These are phyloP conservation scores for Suillus discolor DNA, from an alignment of 768 basidiomycete species.

Conservation along the genomic window DNA sequence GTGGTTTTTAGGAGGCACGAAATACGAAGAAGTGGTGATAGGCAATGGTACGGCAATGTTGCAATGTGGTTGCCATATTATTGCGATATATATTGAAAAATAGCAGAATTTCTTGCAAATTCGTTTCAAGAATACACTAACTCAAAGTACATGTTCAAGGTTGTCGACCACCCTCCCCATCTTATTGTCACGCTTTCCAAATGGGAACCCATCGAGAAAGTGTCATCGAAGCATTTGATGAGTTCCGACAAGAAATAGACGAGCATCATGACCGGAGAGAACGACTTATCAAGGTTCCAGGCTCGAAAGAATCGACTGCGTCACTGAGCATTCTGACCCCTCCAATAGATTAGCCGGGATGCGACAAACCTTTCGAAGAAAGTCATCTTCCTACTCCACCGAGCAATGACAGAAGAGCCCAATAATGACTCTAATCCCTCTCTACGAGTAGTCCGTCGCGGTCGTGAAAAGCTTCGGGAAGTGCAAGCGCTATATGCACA, in stretches of 20 bases:
- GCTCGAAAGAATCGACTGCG: not conserved
- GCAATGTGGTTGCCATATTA: too few species aligned
- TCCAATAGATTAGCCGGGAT: constrained; percentile 73
- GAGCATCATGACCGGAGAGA: constrained; percentile 87
- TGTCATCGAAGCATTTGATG: constrained; percentile 44
- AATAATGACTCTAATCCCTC: constrained; percentile 30
- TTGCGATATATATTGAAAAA: too few species aligned
- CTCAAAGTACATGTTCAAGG: not conserved
- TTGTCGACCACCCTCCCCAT: not conserved
- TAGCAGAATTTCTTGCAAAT: too few species aligned
- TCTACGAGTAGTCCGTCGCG: constrained; percentile 50
- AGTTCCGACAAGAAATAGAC: constrained; percentile 75
- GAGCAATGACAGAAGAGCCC: constrained; percentile 53
- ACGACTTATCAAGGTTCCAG: constrained; percentile 80
- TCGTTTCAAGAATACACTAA: not conserved
- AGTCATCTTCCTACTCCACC: constrained; percentile 90
- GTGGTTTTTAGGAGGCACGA: too few species aligned
- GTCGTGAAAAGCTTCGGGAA: constrained; percentile 63
- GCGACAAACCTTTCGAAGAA: constrained; percentile 92
- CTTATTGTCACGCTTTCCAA: not conserved
- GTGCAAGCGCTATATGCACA: constrained; percentile 64
- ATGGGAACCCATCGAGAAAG: constrained; percentile 4
- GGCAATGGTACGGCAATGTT: too few species aligned
- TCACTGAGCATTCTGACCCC: constrained; percentile 10
- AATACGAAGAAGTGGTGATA: too few species aligned